Conservation (phyloP, 1,284 basidiomycete genomes). For the Malassezia equina region DNA sequence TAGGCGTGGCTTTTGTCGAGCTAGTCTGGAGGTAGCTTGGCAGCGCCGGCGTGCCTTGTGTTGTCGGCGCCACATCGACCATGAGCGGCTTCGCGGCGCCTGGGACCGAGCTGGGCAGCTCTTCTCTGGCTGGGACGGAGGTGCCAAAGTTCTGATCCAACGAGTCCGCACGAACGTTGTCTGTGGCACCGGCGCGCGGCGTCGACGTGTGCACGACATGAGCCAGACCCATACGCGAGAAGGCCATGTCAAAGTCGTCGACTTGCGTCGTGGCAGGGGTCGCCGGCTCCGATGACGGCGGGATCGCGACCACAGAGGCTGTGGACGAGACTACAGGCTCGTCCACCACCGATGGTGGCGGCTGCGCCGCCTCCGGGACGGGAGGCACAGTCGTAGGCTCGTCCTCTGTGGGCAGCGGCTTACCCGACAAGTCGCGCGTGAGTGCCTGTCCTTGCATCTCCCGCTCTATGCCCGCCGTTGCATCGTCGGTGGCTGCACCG, state of each 20-base stretch:
- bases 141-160: constrained; percentile 40
- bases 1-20: not conserved
- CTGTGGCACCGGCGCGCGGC: not conserved
- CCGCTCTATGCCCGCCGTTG: not conserved
- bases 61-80: not conserved
- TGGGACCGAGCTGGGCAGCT: not conserved
- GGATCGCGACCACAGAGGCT: constrained; percentile 55
- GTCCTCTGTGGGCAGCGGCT: not conserved
- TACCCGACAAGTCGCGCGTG: not conserved
- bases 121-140: not conserved
- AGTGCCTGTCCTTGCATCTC: not conserved
- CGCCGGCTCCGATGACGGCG: constrained; percentile 10
- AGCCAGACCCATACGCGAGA: constrained; percentile 37
- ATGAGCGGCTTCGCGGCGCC: constrained; percentile 1
- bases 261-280: constrained; percentile 17
- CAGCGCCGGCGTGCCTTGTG: not conserved
- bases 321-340: not conserved
- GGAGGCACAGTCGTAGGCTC: not conserved
- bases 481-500: not conserved
- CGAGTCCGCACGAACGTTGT: not conserved
- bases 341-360: not conserved
- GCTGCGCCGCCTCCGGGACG: not conserved
- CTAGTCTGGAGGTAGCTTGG: not conserved
- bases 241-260: constrained; percentile 46
- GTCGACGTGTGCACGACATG: constrained; percentile 23